phyloP scores from a whole-genome alignment of 2,329 filamentous ascomycete species.

The Fusarium phyllophilum region DNA sequence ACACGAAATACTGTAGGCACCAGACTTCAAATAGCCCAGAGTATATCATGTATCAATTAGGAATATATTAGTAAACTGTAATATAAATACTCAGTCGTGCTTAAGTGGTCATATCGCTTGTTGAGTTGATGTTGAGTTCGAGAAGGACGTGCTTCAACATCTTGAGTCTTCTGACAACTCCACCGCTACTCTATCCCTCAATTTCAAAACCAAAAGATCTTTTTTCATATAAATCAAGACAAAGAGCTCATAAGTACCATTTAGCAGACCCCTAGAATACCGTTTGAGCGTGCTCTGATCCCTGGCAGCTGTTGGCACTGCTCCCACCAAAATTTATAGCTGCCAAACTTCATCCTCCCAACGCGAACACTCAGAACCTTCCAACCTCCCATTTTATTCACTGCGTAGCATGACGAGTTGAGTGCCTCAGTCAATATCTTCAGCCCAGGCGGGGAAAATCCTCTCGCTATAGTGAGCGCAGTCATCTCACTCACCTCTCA shows the following conservation, averaged over 20 bases:
- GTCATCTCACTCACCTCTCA: not conserved
- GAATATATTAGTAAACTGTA: accelerated
- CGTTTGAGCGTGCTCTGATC: not conserved
- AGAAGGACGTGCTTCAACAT: not conserved
- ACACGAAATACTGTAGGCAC: not conserved
- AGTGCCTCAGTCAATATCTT: slow-evolving; percentile 9
- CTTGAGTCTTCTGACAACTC: not conserved
- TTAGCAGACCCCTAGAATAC: not conserved
- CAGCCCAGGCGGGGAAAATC: not conserved
- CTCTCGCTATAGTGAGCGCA: not conserved
- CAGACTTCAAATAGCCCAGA: not conserved
- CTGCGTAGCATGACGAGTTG: not conserved
- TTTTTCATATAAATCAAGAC: not conserved
- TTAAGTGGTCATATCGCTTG: not conserved
- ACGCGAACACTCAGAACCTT: not conserved
- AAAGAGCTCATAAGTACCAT: not conserved
- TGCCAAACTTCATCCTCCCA: not conserved
- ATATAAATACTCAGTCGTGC: too few relatives aligned
- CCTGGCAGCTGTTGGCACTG: slow-evolving; percentile 22
- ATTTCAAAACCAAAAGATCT: not conserved
- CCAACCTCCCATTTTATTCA: not conserved
- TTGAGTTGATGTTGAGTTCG: not conserved
- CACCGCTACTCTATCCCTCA: not conserved
- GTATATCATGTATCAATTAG: not conserved
- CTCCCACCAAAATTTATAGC: not conserved